Conservation (phyloP, 495 filamentous ascomycete species). For the Pseudoneurospora amorphoporcata region DNA sequence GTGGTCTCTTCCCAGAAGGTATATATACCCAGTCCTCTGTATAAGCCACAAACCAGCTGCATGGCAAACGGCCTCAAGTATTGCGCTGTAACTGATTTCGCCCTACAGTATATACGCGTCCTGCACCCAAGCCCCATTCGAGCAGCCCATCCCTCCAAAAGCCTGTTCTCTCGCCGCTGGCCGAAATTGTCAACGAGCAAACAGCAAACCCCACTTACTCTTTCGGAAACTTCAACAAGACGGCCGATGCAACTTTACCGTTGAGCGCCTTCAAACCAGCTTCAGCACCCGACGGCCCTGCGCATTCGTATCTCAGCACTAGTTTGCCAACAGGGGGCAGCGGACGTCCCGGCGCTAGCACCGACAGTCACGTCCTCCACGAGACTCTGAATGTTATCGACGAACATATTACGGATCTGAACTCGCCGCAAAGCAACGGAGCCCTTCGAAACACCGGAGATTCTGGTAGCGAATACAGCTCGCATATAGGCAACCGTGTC, state of each 20-base stretch:
- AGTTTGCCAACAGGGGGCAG: slow-evolving; percentile 15
- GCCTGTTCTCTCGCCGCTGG: slow-evolving; percentile 20
- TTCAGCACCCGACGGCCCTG: slow-evolving; percentile 4
- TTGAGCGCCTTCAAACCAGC: slow-evolving; percentile 28
- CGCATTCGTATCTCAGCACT: slow-evolving; percentile 10
- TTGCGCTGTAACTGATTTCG: slow-evolving; percentile 7
- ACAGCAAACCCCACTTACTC: slow-evolving; percentile 10
- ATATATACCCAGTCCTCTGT: slow-evolving; percentile 16
- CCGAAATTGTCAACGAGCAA: slow-evolving; percentile 20
- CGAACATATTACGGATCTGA: slow-evolving; percentile 93
- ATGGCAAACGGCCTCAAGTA: background rate
- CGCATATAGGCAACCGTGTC: slow-evolving; percentile 59
- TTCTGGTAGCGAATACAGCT: slow-evolving; percentile 85
- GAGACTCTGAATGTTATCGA: slow-evolving; percentile 96
- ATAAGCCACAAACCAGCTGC: background rate
- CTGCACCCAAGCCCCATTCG: slow-evolving; percentile 31
- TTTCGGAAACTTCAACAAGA: slow-evolving; percentile 7
- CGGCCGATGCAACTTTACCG: slow-evolving; percentile 27
- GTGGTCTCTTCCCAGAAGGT: slow-evolving; percentile 88
- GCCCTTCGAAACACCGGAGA: slow-evolving; percentile 52
- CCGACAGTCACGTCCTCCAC: slow-evolving; percentile 78
- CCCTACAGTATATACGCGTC: slow-evolving; percentile 42
- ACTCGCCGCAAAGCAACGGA: slow-evolving; percentile 50
- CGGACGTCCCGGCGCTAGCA: slow-evolving; percentile 27
- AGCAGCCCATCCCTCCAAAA: slow-evolving; percentile 15